Percentiles rank a stretch among this genome's conserved stretches.
Evolutionary conservation across 306 rosid genomes (phyloP).

Genomic region (Dalbergia cultrata): DNA sequence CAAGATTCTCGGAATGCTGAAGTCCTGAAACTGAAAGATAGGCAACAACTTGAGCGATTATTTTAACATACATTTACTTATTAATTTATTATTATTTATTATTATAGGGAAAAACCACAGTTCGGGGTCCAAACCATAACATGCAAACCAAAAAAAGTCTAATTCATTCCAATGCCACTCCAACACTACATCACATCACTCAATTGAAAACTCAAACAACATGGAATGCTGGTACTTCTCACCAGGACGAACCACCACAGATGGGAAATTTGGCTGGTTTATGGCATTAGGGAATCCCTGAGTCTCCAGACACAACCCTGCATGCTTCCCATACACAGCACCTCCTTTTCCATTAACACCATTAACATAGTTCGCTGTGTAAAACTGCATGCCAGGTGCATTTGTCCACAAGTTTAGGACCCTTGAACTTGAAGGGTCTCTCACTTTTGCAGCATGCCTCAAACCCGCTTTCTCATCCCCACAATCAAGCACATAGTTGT

Average conservation of each 20-base stretch:
- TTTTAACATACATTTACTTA: conserved; percentile 12
- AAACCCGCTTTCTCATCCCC: conserved; percentile 75
- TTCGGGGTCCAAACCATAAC: conserved; percentile 15
- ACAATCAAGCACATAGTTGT: conserved; percentile 82
- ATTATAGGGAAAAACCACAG: conserved; percentile 29
- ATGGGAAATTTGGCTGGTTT: conserved; percentile 78
- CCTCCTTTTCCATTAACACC: conserved; percentile 78
- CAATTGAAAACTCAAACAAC: conserved; percentile 87
- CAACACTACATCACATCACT: conserved; percentile 45
- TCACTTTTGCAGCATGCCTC: conserved; percentile 85
- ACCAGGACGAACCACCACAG: conserved; percentile 81
- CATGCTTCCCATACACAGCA: conserved; percentile 80
- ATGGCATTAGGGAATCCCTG: conserved; percentile 94
- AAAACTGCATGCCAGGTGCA: conserved; percentile 92
- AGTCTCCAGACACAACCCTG: conserved; percentile 91
- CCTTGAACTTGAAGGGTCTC: conserved; percentile 84
- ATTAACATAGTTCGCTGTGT: conserved; percentile 84
- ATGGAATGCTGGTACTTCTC: conserved; percentile 82
- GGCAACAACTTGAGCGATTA: not conserved
- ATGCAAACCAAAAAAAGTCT: conserved; percentile 30
- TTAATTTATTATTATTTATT: conserved; percentile 28
- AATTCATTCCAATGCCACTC: conserved; percentile 39
- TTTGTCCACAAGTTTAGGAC: conserved; percentile 87
- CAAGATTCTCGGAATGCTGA: not conserved
- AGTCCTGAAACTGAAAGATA: not conserved